Base-by-base conservation (phyloP, 345 rosid species). In the Eucalyptus pauciflora region DNA sequence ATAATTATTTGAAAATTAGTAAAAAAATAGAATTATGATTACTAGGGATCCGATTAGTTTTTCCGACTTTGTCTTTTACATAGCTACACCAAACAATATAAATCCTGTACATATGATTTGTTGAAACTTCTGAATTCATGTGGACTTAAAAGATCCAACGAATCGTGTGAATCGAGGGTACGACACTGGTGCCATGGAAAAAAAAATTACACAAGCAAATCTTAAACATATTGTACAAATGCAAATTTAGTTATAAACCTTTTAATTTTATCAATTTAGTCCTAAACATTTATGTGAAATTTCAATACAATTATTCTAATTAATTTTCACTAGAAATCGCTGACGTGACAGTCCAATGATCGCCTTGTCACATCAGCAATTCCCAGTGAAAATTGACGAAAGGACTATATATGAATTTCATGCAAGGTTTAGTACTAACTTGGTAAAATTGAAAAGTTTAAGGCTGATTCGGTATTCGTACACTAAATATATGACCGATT, bases 181-280 rank as follows among this genome's bases (percentile, higher is more conserved):
- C 0, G 0, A 2, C 45, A 33, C 0, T 3, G 4, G 80, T 69
- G 80, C 13, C 43, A 33, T 33, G 13, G 43, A 9, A 67, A 69
- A 17, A 17, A 1, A 69, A 33, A 33, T 69, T 33, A 69, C 13
- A 10, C 25, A 31, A 69, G 20, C 7, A 3, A 3, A 2, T 33
- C 45, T 4, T 33, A 67, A 8, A 31, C 2, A 3, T 67, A 5
- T 33, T 69, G 4, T 69, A 17, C 2, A 5, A 4, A 69, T 69
- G 4, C 1, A 3, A 33, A 1, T 69, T 33, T 1, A 8, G 10
- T 67, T 0, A 4, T 67, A 7, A 31, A 31, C 0, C 0, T 62
- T 31, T 67, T 16, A 67, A 67, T 67, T 15, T 67, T 2, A 1
- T 14, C 6, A 31, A 67, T 67, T 0, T 8, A 69, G 0, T 69